Evolutionary conservation across 305 asterid species (phyloP), one percentile per base, ranked within the genome.

Genomic region (Fraxinus greggii): DNA sequence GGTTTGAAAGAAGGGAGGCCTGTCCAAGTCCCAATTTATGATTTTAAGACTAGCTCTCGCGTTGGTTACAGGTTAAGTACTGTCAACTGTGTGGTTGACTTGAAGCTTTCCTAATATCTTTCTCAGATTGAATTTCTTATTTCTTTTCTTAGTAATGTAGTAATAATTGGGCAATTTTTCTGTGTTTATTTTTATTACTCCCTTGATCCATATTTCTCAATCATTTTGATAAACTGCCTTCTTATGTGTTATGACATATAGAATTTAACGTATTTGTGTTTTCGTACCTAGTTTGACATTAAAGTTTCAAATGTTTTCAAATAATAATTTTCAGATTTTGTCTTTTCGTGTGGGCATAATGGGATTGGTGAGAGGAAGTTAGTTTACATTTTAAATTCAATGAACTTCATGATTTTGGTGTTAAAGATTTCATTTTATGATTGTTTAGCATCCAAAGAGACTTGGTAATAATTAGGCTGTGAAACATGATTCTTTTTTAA

Each of bases 1-100:
- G 94, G 93, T 83, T 87, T 96, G 79, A 96, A 90, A 88, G 93
- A 87, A 67, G 98, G 97, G 84, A 92, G 21, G 76, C 79, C 98
- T 84, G 99, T 91, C 83, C 93, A 93, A 85, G 96, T 93, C 81
- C 99, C 99, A 48, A 87, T 96, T 72, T 96, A 96, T 81, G 99
- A 96, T 87, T 96, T 92, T 85, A 94, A 94, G 86, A 84, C 95
- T 40, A 94, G 99, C 90, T 83, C 95, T 63, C 98, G 98, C 40
- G 75, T 88, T 86, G 99, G 99, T 84, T 93, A 93, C 97, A 96
- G 94, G 99, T 95, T 84, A 86, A 74, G 83, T 83, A 65, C 83
- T 82, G 74, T 84, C 83, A 79, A 74, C 87, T 79, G 54, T 77
- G 5, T 84, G 78, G 74, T 80, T 84, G 33, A 56, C 83, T 23